A percentile compares a stretch with the other conserved stretches of the same genome.
Evolutionary conservation across 1,284 basidiomycete species (phyloP).

Genomic region (Mycena sp.): DNA sequence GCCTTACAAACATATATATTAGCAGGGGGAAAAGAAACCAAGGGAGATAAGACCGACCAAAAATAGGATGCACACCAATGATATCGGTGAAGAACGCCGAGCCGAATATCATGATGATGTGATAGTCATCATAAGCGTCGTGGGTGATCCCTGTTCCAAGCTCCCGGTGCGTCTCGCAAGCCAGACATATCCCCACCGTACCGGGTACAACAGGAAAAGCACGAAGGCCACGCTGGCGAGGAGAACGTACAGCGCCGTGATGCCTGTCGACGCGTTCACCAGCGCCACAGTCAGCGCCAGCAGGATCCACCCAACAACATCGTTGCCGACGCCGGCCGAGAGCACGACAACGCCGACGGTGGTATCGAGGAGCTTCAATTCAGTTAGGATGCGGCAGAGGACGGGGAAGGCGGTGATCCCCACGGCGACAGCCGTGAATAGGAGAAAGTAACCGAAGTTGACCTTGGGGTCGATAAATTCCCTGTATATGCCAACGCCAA

Average conservation of each 20-base stretch:
- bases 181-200: conserved; percentile 72
- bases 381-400: conserved; percentile 88
- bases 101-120: conserved; percentile 81
- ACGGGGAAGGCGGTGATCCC: conserved; percentile 94
- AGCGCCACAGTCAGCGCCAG: conserved; percentile 89
- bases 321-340: conserved; percentile 92
- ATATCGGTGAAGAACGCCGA: conserved; percentile 92
- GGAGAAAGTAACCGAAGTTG: conserved; percentile 86
- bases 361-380: conserved; percentile 85
- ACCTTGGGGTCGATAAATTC: conserved; percentile 75
- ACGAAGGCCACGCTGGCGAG: conserved; percentile 80
- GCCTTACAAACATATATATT: conserved; percentile 54
- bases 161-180: conserved; percentile 77
- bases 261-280: conserved; percentile 81
- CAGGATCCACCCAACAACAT: conserved; percentile 80
- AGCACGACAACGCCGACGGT: conserved; percentile 89
- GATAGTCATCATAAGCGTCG: conserved; percentile 80
- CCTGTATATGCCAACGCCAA: conserved; percentile 86
- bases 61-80: conserved; percentile 79
- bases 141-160: conserved; percentile 78
- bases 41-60: conserved; percentile 51
- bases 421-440: conserved; percentile 91
- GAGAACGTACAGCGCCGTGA: conserved; percentile 86
- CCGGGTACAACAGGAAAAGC: conserved; percentile 76
- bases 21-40: conserved; percentile 39